Percentiles rank a stretch among this genome's conserved stretches.
Conservation (phyloP, 805 yeast species). For the Myxozyma kluyveri region DNA sequence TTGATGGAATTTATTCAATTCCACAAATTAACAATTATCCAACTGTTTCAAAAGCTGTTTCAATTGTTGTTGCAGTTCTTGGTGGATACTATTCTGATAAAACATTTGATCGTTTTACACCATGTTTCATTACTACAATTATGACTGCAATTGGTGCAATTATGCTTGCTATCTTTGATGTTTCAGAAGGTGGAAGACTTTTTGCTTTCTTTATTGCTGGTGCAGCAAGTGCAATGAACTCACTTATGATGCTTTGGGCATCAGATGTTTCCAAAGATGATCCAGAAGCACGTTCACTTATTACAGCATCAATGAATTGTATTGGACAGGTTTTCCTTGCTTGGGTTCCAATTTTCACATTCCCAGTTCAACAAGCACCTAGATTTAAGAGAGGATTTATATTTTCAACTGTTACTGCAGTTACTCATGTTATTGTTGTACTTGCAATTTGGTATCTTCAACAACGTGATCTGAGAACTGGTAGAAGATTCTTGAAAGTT, state of each 20-base stretch:
- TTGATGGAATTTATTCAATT: constrained; percentile 36
- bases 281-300: constrained; percentile 35
- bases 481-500: constrained; percentile 3
- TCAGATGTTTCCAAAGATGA: constrained; percentile 34
- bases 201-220: constrained; percentile 17
- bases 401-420: constrained; percentile 11
- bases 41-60: constrained; percentile 43
- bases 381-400: constrained; percentile 12
- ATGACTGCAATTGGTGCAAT: constrained; percentile 68
- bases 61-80: constrained; percentile 36
- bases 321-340: constrained; percentile 40
- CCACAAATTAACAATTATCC: constrained; percentile 44
- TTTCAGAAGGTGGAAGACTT: constrained; percentile 18
- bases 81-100: constrained; percentile 25
- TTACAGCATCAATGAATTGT: constrained; percentile 38
- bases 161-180: constrained; percentile 54
- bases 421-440: constrained; percentile 8
- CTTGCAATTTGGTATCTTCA: constrained; percentile 7
- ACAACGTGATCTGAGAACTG: constrained; percentile 10
- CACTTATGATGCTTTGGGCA: constrained; percentile 33
- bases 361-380: constrained; percentile 40
- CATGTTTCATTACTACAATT: constrained; percentile 69
- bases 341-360: constrained; percentile 41
- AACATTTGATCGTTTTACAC: constrained; percentile 23
- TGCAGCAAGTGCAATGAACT: constrained; percentile 10